Percentiles rank a stretch among this genome's conserved stretches.
phyloP scores from a whole-genome alignment of 1,139 yeast species.

The Saccharomycopsis phalli region DNA sequence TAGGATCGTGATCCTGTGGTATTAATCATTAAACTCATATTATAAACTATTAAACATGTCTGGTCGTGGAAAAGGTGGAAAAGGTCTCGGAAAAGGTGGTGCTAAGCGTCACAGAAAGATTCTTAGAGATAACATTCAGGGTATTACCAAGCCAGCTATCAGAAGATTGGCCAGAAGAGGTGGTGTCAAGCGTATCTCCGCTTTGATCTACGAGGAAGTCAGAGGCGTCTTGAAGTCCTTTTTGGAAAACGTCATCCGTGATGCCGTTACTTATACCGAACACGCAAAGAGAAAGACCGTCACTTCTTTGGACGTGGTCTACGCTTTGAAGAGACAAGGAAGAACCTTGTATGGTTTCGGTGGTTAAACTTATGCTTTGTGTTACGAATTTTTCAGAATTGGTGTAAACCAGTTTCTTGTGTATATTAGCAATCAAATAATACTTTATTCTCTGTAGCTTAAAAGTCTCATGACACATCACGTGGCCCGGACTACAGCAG shows the following conservation, averaged over 20 bases:
- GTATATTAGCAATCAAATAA: constrained; percentile 5
- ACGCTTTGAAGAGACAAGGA: constrained; percentile 99
- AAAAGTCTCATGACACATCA: background rate
- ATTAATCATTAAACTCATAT: background rate
- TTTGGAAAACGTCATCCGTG: constrained; percentile 96
- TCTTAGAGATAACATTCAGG: constrained; percentile 98
- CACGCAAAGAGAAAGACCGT: constrained; percentile 99
- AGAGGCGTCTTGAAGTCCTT: constrained; percentile 94
- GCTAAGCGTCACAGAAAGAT: constrained; percentile 99
- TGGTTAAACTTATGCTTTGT: constrained; percentile 47
- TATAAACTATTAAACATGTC: constrained; percentile 54
- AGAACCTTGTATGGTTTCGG: constrained; percentile 99
- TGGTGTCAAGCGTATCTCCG: constrained; percentile 99
- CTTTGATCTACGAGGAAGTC: constrained; percentile 97
- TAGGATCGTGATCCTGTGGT: background rate
- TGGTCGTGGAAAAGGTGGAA: constrained; percentile 99
- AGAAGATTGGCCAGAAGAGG: constrained; percentile 99
- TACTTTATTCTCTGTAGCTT: background rate
- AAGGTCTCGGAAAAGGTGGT: constrained; percentile 99
- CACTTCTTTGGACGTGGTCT: constrained; percentile 96
- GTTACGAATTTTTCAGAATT: background rate
- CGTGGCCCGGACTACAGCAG: background rate
- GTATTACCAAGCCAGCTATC: constrained; percentile 99
- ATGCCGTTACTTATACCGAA: constrained; percentile 98
- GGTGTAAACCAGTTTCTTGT: background rate